Percentiles rank a stretch among this genome's conserved stretches.
These are phyloP conservation scores for Sarcomyxa edulis DNA, from an alignment of 768 basidiomycete genomes.

Conservation along the genomic window DNA sequence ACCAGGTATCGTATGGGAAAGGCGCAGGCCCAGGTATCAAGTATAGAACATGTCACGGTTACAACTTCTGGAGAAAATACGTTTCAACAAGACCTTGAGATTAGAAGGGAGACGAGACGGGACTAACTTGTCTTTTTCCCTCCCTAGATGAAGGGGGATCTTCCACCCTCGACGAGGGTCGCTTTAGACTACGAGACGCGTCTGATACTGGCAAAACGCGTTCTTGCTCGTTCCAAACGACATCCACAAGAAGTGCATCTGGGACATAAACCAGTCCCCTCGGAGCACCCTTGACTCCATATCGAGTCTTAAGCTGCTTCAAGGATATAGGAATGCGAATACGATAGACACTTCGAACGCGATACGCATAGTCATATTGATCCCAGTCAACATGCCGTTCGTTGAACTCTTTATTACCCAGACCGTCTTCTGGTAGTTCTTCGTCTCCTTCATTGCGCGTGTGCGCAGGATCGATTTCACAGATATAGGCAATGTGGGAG, in stretches of 20 bases:
- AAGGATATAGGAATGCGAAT: constrained; percentile 12
- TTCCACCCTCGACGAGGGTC: too few relatives aligned
- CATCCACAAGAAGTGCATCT: background rate
- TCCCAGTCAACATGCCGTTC: constrained; percentile 15
- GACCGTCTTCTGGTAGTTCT: constrained; percentile 16
- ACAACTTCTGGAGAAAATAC: too few relatives aligned
- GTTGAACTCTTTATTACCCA: constrained; percentile 21
- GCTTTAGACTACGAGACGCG: too few relatives aligned
- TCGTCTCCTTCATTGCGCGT: constrained; percentile 12
- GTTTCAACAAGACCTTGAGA: too few relatives aligned
- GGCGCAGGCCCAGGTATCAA: too few relatives aligned
- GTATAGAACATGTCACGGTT: too few relatives aligned
- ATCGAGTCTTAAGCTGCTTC: constrained; percentile 11
- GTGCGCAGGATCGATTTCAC: constrained; percentile 20
- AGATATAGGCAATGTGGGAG: constrained; percentile 19
- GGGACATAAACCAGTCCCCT: constrained; percentile 9
- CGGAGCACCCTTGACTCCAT: constrained; percentile 16
- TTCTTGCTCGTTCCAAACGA: constrained; percentile 3
- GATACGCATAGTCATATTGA: constrained; percentile 22
- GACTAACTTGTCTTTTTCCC: too few relatives aligned
- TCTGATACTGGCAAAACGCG: too few relatives aligned
- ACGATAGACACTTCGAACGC: constrained; percentile 13
- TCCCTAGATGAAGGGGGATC: too few relatives aligned
- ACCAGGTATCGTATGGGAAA: too few relatives aligned
- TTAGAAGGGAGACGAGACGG: too few relatives aligned